Base-by-base conservation (phyloP, 257 asterid species). In the Nicotiana tabacum region DNA sequence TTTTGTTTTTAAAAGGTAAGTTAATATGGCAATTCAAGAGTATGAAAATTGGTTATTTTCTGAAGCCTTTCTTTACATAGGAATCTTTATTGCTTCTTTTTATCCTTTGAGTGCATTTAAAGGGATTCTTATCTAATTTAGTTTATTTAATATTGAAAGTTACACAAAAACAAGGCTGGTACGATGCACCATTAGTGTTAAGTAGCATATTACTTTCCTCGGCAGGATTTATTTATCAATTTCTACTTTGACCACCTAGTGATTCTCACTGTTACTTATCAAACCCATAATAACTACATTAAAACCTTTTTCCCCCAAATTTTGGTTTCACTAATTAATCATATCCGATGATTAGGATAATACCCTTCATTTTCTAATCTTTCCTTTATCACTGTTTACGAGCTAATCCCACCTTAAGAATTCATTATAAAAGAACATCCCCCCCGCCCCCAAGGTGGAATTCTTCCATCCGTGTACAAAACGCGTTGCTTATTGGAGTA, bases 101-200 rank as follows among this genome's bases (percentile, higher is more conserved):
- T 76, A 60, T 76, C 65, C 62, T 76, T 76, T 76, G 80, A 51
- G 65, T 76, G 65, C 43, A 29, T 76, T 76, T 51, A 51, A 51
- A 76, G 80, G 80, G 46, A 51, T 76, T 27, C 80, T 4, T 53
- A 53, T 53, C 18, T 1, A 43, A 11, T 53, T 51, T 16, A 51
- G 46, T 48, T 74, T 74, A 43, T 74, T 51, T 29, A 29, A 29
- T 29, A 51, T 76, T 29, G 29, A 29, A 76, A 76, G 64, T 29
- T 27, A 76, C 67, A 21, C 33, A 61, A 24, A 61, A 24, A 9
- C 46, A 76, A 43, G 46, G 46, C 80, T 74, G 64, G 64, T 27
- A 48, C 21, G 62, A 74, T 27, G 12, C 80, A 51, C 65, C 29
- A 57, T 57, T 18, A 5, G 61, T 3, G 8, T 4, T 57, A 10